Conservation (phyloP, 441 rosid species). For the Hypseocharis bilobata region DNA sequence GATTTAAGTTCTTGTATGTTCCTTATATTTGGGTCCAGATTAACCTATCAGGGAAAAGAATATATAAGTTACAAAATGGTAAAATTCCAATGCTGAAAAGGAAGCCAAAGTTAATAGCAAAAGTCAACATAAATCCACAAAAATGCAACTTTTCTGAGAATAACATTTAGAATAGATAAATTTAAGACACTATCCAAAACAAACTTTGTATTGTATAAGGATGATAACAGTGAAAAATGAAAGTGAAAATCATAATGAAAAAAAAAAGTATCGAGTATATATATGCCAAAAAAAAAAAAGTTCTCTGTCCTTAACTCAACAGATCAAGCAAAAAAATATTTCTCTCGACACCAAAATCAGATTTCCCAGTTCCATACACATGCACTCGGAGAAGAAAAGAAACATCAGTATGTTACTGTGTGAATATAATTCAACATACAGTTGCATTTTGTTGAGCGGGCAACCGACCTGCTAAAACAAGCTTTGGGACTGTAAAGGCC, state of each 20-base stretch:
- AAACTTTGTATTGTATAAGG: not conserved
- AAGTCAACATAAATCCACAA: not conserved
- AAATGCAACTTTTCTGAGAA: not conserved
- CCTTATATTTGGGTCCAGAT: conserved; percentile 82
- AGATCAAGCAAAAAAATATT: not conserved
- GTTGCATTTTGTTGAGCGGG: conserved; percentile 99
- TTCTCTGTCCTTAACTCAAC: not conserved
- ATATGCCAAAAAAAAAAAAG: not conserved
- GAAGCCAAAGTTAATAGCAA: not conserved
- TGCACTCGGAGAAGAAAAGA: conserved; percentile 16
- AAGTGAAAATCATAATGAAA: conserved; percentile 1
- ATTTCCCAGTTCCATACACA: conserved; percentile 8
- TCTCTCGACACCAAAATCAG: not conserved
- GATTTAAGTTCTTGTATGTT: conserved; percentile 89
- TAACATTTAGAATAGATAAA: not conserved
- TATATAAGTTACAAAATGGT: conserved; percentile 14
- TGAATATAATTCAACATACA: conserved; percentile 43
- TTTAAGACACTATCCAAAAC: not conserved
- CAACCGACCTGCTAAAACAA: conserved; percentile 95
- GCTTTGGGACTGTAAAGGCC: conserved; percentile 97
- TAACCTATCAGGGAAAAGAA: conserved; percentile 47
- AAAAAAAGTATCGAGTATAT: too few relatives aligned
- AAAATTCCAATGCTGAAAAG: conserved; percentile 9
- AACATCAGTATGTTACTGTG: not conserved
- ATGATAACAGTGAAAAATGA: not conserved